Evolutionary conservation across 495 filamentous ascomycete species (phyloP), one percentile per base, ranked within the genome.

Genomic region (Neurospora discreta): DNA sequence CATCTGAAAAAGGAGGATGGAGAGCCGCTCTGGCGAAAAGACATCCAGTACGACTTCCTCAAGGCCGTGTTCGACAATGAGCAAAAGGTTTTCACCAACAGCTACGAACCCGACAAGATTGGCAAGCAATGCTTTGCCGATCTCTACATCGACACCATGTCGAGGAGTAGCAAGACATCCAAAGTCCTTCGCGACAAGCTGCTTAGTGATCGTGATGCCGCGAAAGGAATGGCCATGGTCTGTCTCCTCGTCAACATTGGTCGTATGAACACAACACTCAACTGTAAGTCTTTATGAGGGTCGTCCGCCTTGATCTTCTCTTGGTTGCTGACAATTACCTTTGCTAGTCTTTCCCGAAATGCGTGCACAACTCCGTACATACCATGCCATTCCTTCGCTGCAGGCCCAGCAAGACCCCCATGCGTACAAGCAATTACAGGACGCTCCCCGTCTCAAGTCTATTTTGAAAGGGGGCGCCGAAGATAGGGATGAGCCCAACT

Each of bases 221-320:
- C 96, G 39, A 91, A 97, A 79, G 93, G 92, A 77, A 99, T 99
- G 96, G 95, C 95, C 10, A 99, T 99, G 95, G 93, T 99, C 72
- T 99, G 95, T 84, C 82, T 99, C 77, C 83, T 99, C 78, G 95
- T 99, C 77, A 99, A 99, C 79, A 90, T 99, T 74, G 95, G 95
- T 58, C 87, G 95, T 72, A 99, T 99, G 96, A 99, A 99, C 81
- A 99, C 95, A 18, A 99, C 95, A 0, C 84, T 99, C 30, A 99
- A 99, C 80, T 99, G 95, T 98, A 85, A 75, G 87, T 79, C 5
- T 71, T 26, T 11, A 39, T 20, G 8, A 40, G 16, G 46, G 67
- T 39, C 69, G 72, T 52, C 72, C 58, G 26, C 39, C 70, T 68
- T 68, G 10, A 42, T 69, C 69, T 71, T 23, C 42, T 26, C 60